Evolutionary conservation across 2,329 filamentous ascomycete species (phyloP).

Genomic region (Diaporthe longicolla): DNA sequence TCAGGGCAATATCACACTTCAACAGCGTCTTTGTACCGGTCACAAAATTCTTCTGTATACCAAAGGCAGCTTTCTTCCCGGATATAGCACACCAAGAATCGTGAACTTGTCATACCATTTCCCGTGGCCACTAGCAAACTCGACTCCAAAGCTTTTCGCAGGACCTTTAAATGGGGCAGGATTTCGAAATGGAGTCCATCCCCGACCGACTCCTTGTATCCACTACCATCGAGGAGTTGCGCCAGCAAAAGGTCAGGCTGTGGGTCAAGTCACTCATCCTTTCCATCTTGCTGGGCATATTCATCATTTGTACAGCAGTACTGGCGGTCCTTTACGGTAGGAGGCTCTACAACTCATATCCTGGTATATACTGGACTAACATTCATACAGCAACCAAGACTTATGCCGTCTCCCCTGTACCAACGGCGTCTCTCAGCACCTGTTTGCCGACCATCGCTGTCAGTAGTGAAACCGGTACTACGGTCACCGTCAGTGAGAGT

Average conservation of each 20-base stretch:
- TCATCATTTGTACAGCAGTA: not conserved
- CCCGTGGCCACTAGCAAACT: not conserved
- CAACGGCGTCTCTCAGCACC: not conserved
- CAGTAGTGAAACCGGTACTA: not conserved
- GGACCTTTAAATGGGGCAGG: not conserved
- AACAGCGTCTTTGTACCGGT: not conserved
- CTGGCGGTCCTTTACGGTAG: constrained; percentile 2
- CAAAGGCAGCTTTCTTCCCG: not conserved
- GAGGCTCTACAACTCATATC: not conserved
- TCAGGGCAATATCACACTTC: not conserved
- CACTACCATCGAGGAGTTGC: not conserved
- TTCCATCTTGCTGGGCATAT: not conserved
- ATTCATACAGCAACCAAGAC: not conserved
- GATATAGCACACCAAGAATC: not conserved
- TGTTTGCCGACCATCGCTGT: not conserved
- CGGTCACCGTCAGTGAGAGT: not conserved
- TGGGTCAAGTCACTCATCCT: not conserved
- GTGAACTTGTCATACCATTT: too few relatives aligned
- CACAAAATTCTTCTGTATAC: fast-evolving
- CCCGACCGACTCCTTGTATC: not conserved
- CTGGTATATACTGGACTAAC: not conserved
- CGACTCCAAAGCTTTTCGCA: too few relatives aligned
- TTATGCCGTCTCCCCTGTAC: not conserved
- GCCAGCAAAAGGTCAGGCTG: not conserved
- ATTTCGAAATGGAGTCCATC: not conserved